These are phyloP conservation scores for Aspergillus puulaauensis DNA, from an alignment of 2,329 filamentous ascomycete genomes.

Conservation along the genomic window DNA sequence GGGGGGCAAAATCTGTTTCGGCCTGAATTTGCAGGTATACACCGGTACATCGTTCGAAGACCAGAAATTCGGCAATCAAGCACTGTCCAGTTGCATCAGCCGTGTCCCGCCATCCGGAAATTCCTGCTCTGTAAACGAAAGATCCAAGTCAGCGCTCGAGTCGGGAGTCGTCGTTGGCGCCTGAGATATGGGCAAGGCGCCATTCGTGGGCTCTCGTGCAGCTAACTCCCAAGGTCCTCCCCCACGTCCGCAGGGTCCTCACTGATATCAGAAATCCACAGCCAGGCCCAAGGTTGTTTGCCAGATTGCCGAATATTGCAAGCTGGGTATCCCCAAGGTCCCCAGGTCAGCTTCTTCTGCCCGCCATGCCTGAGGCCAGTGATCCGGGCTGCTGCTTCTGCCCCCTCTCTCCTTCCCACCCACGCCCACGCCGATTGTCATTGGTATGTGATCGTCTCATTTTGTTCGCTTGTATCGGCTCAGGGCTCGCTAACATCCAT, in stretches of 20 bases:
- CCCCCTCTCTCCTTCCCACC: slow-evolving; percentile 4
- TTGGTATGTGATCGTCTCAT: slow-evolving; percentile 15
- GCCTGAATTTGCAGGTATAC: slow-evolving; percentile 7
- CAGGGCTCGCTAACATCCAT: slow-evolving; percentile 1
- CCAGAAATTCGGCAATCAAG: no score
- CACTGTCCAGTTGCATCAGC: no score
- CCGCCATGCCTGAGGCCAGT: slow-evolving; percentile 20
- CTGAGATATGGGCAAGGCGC: slow-evolving; percentile 1
- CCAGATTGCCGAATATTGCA: no score
- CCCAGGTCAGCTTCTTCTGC: slow-evolving; percentile 11
- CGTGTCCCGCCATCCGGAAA: no score
- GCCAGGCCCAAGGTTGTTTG: neutral
- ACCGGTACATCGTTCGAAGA: neutral
- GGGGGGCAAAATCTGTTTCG: neutral
- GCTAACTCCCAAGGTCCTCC: slow-evolving; percentile 33
- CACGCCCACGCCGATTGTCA: neutral
- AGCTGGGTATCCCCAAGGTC: slow-evolving; percentile 20
- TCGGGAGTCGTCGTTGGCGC: no score
- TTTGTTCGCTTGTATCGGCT: neutral
- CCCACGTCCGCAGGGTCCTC: slow-evolving; percentile 9
- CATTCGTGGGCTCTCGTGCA: slow-evolving; percentile 3
- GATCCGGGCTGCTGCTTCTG: slow-evolving; percentile 10
- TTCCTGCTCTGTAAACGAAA: no score
- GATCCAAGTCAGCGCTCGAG: no score
- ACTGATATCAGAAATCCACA: neutral